Evolutionary conservation across 148 eudicot species (phyloP).

Genomic region (Arctostaphylos glauca): DNA sequence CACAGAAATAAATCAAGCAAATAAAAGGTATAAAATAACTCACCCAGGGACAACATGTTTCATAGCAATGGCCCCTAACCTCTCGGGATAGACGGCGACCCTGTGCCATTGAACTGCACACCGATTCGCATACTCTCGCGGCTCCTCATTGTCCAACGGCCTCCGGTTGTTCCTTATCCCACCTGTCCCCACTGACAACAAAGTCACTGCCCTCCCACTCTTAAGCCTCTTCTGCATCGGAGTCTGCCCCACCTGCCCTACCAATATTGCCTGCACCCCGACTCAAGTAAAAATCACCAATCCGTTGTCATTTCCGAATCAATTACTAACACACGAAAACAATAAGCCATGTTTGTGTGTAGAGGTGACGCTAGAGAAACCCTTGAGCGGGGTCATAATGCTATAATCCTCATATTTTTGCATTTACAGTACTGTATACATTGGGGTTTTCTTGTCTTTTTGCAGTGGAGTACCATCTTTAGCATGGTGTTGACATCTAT

Average conservation of each 20-base stretch:
- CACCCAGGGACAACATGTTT: slow-evolving; percentile 75
- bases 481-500: no score
- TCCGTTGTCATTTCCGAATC: background rate
- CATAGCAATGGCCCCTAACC: slow-evolving; percentile 51
- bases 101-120: slow-evolving; percentile 94
- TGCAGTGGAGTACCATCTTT: no score
- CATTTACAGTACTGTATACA: no score
- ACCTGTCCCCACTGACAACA: slow-evolving; percentile 79
- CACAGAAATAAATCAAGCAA: background rate
- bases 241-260: slow-evolving; percentile 80
- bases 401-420: no score
- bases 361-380: no score
- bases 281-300: background rate
- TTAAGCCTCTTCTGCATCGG: slow-evolving; percentile 73
- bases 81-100: slow-evolving; percentile 66
- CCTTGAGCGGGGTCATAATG: no score
- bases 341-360: background rate
- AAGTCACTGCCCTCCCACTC: slow-evolving; percentile 60
- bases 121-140: slow-evolving; percentile 80
- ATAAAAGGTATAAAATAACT: slow-evolving; percentile 10
- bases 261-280: slow-evolving; percentile 58
- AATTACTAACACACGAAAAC: background rate
- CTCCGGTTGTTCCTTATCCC: slow-evolving; percentile 80
- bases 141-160: slow-evolving; percentile 80
- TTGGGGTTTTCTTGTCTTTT: no score